These are phyloP conservation scores for Carex myosuroides DNA, from an alignment of 176 grass and related monocot genomes.

Conservation along the genomic window DNA sequence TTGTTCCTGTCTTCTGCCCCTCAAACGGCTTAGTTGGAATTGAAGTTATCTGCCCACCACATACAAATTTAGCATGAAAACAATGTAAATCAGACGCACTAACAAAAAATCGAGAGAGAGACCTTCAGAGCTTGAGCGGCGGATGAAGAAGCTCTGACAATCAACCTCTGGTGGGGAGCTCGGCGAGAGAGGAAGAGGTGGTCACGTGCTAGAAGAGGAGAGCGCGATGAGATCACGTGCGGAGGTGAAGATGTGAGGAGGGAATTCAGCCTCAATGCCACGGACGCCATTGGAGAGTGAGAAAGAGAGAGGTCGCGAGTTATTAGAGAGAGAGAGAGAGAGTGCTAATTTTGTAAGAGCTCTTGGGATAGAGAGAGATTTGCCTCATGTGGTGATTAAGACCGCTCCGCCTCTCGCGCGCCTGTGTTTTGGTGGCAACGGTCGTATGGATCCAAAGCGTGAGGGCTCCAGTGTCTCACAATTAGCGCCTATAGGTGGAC, in stretches of 20 bases:
- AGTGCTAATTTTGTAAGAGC: neutral
- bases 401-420: neutral
- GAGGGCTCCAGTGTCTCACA: neutral
- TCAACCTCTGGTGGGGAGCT: neutral
- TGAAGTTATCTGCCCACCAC: constrained; percentile 43
- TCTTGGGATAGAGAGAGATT: neutral
- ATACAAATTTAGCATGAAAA: constrained; percentile 2
- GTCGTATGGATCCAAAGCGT: neutral
- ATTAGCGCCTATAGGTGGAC: neutral
- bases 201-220: neutral
- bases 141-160: constrained; percentile 36
- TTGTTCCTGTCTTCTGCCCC: constrained; percentile 91
- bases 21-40: constrained; percentile 65
- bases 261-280: constrained; percentile 17
- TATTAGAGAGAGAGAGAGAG: neutral
- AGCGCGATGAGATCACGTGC: constrained; percentile 24
- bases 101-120: neutral
- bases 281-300: neutral
- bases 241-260: constrained; percentile 24
- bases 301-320: neutral
- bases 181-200: neutral
- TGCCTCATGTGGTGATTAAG: constrained; percentile 2
- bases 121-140: constrained; percentile 49
- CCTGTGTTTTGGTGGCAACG: neutral
- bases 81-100: neutral